Evolutionary conservation across 352 stramenopile species (phyloP), one percentile per base, ranked within the genome.

Genomic region (Ophiocytium majus): DNA sequence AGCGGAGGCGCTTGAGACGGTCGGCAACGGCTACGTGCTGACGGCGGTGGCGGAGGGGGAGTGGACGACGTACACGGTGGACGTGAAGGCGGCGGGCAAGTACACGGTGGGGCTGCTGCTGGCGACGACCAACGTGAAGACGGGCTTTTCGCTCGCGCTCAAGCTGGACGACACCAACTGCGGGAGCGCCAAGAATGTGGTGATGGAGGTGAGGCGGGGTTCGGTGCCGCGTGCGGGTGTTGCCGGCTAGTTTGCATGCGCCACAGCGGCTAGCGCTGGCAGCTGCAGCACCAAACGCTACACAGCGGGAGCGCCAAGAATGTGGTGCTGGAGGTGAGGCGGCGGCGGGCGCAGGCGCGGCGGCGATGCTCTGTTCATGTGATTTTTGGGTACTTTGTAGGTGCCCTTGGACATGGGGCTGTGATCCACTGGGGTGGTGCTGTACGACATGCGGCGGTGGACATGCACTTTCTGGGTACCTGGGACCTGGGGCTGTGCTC

Each of bases 141-240:
- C 28, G 23, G 57, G 57, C 23, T 23, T 71, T 71, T 71, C 57
- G 23, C 28, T 71, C 23, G 23, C 57, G 23, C 23, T 71, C 23
- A 71, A 71, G 28, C 57, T 71, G 23, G 57, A 71, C 57, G 57
- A 71, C 57, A 71, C 23, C 23, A 71, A 71, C 57, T 71, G 57
- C 57, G 57, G 28, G 23, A 23, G 19, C 19, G 28, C 23, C 57
- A 71, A 71, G 28, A 71, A 71, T 71, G 57, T 71, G 28, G 28
- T 71, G 28, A 23, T 71, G 19, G 57, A 71, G 28, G 28, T 71
- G 23, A n/a, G n/a, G n/a, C n/a, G n/a, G n/a, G n/a, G n/a, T n/a
- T n/a, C n/a, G n/a, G n/a, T n/a, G n/a, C n/a, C n/a, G n/a, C n/a
- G n/a, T n/a, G n/a, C n/a, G n/a, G n/a, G n/a, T n/a, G n/a, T n/a